Evolutionary conservation across 805 yeast genomes (phyloP), one percentile per base, ranked within the genome.

Genomic region (Candida mattraensis): DNA sequence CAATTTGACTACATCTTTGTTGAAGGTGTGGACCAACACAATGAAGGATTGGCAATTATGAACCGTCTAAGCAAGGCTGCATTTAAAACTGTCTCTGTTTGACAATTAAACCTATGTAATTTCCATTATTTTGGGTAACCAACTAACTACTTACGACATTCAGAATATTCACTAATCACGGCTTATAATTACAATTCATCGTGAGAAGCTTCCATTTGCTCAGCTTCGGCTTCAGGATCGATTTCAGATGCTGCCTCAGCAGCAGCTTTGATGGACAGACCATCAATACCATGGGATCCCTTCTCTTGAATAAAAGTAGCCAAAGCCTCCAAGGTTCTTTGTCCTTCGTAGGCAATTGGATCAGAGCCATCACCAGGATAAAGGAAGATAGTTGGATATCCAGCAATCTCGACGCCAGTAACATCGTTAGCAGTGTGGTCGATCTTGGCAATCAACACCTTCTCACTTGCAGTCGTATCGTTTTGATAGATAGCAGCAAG

Each of bases 11-110:
- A 78, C 23, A 87, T 93, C 7, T 68, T 93, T 30, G 88, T 89
- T 1, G 97, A 89, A 58, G 95, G 95, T 0, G 76, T 88, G 6
- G 76, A 68, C 18, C 88, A 84, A 45, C 63, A 67, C 1, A 72
- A 82, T 35, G 93, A 88, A 54, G 99, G 99, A 0, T 67, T 89
- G 38, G 99, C 99, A 0, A 83, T 93, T 23, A 91, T 93, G 96
- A 93, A 93, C 58, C 66, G 99, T 49, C 66, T 91, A 20, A 69
- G 73, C 22, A 89, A 89, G 58, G 97, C 97, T 3, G 94, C 97
- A 0, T 62, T 74, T 5, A 74, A 70, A 24, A 54, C 51, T 1
- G 45, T 60, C 5, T 41, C 30, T 12, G 38, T 30, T 10, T 33
- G 18, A 25, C 16, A 15, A 18, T n/a, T n/a, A n/a, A n/a, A n/a